A percentile compares a stretch with the other conserved stretches of the same genome.
These are phyloP conservation scores for Penicillium fuscoglaucum DNA, from an alignment of 2,329 filamentous ascomycete species.

Conservation along the genomic window DNA sequence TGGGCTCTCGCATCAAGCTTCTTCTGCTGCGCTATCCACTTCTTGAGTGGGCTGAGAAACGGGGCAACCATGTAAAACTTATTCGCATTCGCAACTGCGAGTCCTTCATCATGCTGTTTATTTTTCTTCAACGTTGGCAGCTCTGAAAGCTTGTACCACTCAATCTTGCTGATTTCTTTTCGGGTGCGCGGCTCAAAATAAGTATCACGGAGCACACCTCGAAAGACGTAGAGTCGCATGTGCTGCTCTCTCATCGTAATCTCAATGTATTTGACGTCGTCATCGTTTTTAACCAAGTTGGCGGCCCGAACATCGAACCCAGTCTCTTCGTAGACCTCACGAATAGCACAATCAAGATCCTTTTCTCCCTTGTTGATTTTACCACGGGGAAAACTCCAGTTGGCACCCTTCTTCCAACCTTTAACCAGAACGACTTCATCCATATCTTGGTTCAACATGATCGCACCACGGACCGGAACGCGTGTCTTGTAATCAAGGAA, in stretches of 20 bases:
- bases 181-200: slow-evolving; percentile 85
- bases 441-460: slow-evolving; percentile 91
- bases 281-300: slow-evolving; percentile 70
- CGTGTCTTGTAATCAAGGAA: slow-evolving; percentile 94
- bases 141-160: slow-evolving; percentile 90
- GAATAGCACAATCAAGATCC: slow-evolving; percentile 87
- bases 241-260: slow-evolving; percentile 91
- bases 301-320: slow-evolving; percentile 78
- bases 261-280: slow-evolving; percentile 78
- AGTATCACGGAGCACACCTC: slow-evolving; percentile 82
- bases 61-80: slow-evolving; percentile 99
- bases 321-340: slow-evolving; percentile 95
- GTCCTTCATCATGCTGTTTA: slow-evolving; percentile 64
- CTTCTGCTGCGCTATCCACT: slow-evolving; percentile 85
- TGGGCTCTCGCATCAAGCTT: slow-evolving; percentile 63
- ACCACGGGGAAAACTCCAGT: slow-evolving; percentile 93
- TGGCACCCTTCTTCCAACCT: slow-evolving; percentile 95
- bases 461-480: slow-evolving; percentile 90
- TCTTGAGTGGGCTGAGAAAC: slow-evolving; percentile 80
- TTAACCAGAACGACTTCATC: slow-evolving; percentile 91
- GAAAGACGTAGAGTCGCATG: slow-evolving; percentile 88
- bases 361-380: slow-evolving; percentile 98
- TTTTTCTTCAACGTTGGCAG: slow-evolving; percentile 77
- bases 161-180: slow-evolving; percentile 96
- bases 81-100: slow-evolving; percentile 64